Percentiles rank a stretch among this genome's conserved stretches.
Evolutionary conservation across 352 stramenopile genomes (phyloP).

Genomic region (Globisporangium nagaii): DNA sequence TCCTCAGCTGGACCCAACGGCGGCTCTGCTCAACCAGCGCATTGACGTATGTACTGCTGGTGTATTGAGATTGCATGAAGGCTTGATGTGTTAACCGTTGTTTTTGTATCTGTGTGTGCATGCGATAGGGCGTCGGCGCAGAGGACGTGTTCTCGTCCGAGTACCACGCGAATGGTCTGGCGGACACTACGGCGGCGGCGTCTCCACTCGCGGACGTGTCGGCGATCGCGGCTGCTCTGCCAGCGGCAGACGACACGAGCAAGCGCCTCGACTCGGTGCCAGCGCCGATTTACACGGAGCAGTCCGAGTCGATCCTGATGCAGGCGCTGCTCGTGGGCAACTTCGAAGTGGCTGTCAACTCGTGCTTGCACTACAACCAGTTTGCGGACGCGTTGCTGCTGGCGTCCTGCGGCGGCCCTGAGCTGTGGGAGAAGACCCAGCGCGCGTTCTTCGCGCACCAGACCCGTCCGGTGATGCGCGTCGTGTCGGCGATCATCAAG

Average conservation of each 20-base stretch:
- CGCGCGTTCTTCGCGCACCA: slow-evolving; percentile 91
- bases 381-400: slow-evolving; percentile 95
- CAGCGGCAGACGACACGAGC: slow-evolving; percentile 62
- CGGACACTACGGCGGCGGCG: slow-evolving; percentile 17
- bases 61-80: slow-evolving; percentile 3
- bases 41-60: slow-evolving; percentile 64
- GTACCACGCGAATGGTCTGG: slow-evolving; percentile 39
- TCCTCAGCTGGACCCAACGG: slow-evolving; percentile 35
- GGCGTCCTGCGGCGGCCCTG: slow-evolving; percentile 87
- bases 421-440: slow-evolving; percentile 96
- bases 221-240: slow-evolving; percentile 38
- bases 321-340: slow-evolving; percentile 96
- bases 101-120: slow-evolving; percentile 11
- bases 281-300: slow-evolving; percentile 75
- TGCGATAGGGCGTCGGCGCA: slow-evolving; percentile 48
- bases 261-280: slow-evolving; percentile 62
- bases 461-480: slow-evolving; percentile 91
- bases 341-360: slow-evolving; percentile 97
- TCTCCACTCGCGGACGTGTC: slow-evolving; percentile 46
- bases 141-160: slow-evolving; percentile 78
- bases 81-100: background rate
- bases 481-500: slow-evolving; percentile 96
- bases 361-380: slow-evolving; percentile 94
- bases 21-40: slow-evolving; percentile 49
- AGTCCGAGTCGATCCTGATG: slow-evolving; percentile 92